Evolutionary conservation across 148 eudicot species (phyloP), one percentile per base, ranked within the genome.

Genomic region (Rhododendron simsii): DNA sequence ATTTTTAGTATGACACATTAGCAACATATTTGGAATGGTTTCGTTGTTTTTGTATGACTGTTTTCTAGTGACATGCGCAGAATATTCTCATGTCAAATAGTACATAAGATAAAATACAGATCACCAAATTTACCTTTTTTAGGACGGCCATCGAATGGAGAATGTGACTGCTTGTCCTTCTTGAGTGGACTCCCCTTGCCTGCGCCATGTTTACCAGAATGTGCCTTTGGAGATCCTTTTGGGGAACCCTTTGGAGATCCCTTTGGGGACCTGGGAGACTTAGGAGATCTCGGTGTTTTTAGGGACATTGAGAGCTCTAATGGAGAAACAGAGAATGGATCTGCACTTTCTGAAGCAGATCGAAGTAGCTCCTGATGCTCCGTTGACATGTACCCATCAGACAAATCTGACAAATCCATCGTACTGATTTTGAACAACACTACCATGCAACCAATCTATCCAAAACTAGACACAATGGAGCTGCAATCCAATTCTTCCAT

Each of bases 101-200:
- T 16, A 57, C 3, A 20, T 59, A 41, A 59, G 71, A 81, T 35
- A 35, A 81, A 39, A 30, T 3, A 82, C 8, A 20, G 74, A 37
- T 48, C 11, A 65, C n/a, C 18, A 41, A 23, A 44, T 65, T 83
- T 86, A 86, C 86, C 81, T 30, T 87, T 87, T 59, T 61, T 77
- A 7, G 83, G 85, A 50, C 20, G 39, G 11, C 87, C 81, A 81
- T 53, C 84, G 55, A 79, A 39, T 71, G 30, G 41, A 69, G 80
- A 73, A 86, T 37, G 84, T 1, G 87, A 78, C 23, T 86, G 67
- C 80, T 76, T 86, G 41, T 75, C 71, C 74, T 73, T 86, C 84
- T 86, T 86, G 11, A 86, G 80, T 21, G 73, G 87, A 55, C 87
- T 77, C 4, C 85, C 85, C 78, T 78, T 87, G 85, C 83, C 30